Base-by-base conservation (phyloP, 768 basidiomycete genomes). In the Lactarius evosmus region DNA sequence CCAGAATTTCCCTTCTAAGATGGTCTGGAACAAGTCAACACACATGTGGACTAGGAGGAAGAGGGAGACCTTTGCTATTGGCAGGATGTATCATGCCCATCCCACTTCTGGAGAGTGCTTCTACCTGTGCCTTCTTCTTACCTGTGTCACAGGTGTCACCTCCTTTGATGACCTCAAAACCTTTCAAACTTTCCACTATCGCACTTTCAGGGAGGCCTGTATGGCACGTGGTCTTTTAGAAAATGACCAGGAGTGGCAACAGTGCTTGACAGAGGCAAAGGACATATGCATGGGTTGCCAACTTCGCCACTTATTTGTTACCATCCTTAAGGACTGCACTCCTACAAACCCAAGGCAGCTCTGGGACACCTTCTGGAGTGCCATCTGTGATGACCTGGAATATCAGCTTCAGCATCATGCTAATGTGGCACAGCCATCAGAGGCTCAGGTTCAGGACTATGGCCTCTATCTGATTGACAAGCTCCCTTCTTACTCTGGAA, bases 311-410 rank as follows among this genome's bases (percentile, higher is more conserved):
- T 75, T 82, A 0, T 83, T 82, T 73, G 73, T 71, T 0, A 75
- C 74, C 4, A 72, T 82, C 3, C 74, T 82, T 0, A 32, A 69
- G 0, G 70, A 74, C 56, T 73, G 74, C 36, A 36, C 63, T 14
- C 75, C 75, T 1, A 30, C 73, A 0, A 16, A 72, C 7, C 79
- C 82, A 17, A 68, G 70, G 0, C n/a, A 16, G 0, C 73, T 83
- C 0, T 83, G 82, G 82, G 32, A 60, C 1, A 60, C 71, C 6
- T 82, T 76, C 59, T 65, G 70, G 16, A 4, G 33, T 0, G 33
- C 70, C 22, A 78, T 82, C 4, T 81, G 79, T 72, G 78, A 82
- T 73, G 77, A 82, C 62, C 69, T 82, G 2, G 34, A 22, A 4
- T 52, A 67, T 51, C 56, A 61, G 0, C 69, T 81, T 2, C 49